Base-by-base conservation (phyloP, 805 yeast genomes). In the Kazachstania africana region DNA sequence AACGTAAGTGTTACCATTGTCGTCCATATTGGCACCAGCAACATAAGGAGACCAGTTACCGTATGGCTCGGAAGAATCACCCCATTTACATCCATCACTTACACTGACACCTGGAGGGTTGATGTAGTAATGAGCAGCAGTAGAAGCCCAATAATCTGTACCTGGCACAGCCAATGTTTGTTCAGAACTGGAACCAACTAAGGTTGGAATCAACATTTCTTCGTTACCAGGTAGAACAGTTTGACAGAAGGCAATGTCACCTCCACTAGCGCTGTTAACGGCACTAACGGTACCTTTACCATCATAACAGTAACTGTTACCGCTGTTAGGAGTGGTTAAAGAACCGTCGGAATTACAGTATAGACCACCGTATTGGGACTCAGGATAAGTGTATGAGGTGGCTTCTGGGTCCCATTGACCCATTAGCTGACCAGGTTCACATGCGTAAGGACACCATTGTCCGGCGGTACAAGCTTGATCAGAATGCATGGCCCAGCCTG, bases 21-120 rank as follows among this genome's bases (percentile, higher is more conserved):
- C 57, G 53, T 82, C 94, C 65, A 72, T 72, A 63, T 84, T 84
- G 38, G 87, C 83, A 41, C 95, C 95, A 12, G 91, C 93, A 40
- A 85, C 94, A 45, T 82, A 84, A 17, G 95, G 94, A 12, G 94
- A 60, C 95, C 95, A 85, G 68, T 84, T 84, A 36, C 95, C 95
- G 42, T 64, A 63, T 12, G 91, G 77, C 37, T 78, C 62, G 29
- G 63, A 57, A 19, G 65, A 65, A 12, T 78, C 57, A 4, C 95
- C 95, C 95, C 95, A 84, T 41, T 69, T 68, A 57, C 94, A 83
- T 22, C 78, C 94, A 26, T 83, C 88, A 8, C 62, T 64, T 17
- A 74, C 66, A 21, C 81, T 70, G 18, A 77, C 76, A 36, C 94
- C 94, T 15, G 94, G 93, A 16, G 84, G 71, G 56, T 83, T 83